Conservation (phyloP, 768 basidiomycete genomes). For the Mycena vitilis region DNA sequence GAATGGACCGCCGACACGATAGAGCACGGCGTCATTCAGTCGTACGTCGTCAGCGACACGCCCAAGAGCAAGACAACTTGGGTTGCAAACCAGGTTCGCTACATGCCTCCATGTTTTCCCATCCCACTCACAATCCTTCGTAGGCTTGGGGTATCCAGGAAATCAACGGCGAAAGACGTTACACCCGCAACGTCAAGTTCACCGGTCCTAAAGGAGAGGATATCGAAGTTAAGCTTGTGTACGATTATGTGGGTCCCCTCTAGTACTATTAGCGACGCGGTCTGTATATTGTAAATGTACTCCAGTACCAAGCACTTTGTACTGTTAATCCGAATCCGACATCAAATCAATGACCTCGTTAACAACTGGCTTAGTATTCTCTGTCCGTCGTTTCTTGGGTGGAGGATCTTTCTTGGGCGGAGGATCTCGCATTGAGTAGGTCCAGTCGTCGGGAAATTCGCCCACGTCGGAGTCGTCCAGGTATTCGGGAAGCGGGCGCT, state of each 20-base stretch:
- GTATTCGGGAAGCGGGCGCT: neutral
- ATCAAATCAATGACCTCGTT: constrained; percentile 21
- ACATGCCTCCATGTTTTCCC: neutral
- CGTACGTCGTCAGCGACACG: constrained; percentile 66
- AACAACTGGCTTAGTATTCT: neutral
- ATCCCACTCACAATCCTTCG: constrained; percentile 1
- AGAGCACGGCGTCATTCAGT: constrained; percentile 58
- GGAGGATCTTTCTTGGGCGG: constrained; percentile 12
- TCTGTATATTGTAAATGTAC: constrained; percentile 11
- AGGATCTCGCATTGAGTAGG: constrained; percentile 22
- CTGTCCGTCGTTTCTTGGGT: constrained; percentile 21
- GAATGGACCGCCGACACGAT: constrained; percentile 55
- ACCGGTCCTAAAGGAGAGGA: constrained; percentile 69
- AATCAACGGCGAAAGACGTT: constrained; percentile 68
- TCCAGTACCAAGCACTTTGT: constrained; percentile 9
- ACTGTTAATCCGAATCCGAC: constrained; percentile 32
- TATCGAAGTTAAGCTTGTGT: constrained; percentile 68
- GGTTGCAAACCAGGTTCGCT: constrained; percentile 71
- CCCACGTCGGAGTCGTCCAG: constrained; percentile 23
- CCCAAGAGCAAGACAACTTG: constrained; percentile 50
- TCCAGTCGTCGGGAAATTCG: constrained; percentile 18
- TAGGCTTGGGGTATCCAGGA: constrained; percentile 75
- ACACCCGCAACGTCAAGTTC: constrained; percentile 72
- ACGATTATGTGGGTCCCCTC: constrained; percentile 61
- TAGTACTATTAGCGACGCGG: neutral